Evolutionary conservation across 495 filamentous ascomycete species (phyloP), one percentile per base, ranked within the genome.

Genomic region (Paragyromitra xinjiangensis): DNA sequence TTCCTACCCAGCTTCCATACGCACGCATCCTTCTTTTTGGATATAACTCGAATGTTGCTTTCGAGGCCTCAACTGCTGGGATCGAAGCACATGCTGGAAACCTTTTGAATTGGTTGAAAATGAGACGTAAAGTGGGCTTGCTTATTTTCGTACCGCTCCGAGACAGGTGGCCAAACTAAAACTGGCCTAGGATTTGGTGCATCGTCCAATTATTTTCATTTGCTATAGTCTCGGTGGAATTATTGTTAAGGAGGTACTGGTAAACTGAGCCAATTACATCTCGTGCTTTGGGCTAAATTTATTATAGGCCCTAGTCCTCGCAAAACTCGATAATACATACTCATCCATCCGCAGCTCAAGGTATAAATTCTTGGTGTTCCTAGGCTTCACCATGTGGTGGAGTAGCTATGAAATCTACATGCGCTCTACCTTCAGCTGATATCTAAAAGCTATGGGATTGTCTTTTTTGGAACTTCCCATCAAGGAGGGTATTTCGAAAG

Each of bases 381-480:
- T 34, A 34, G 29, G n/a, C 4, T 0, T 42, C 12, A 19, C 12
- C 39, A 42, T n/a, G 34, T 6, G 6, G n/a, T 0, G 14, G 51
- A 8, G 37, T 6, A 37, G 14, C 14, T 5, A 40, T n/a, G 6
- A 9, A 19, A n/a, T 6, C 59, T 29, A 8, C 7, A 19, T 55
- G 2, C n/a, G 48, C 5, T 19, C n/a, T 51, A 59, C 11, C 19
- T 64, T 44, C 4, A 64, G 8, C 39, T 64, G 1, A 64, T 29
- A 26, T 6, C 6, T 34, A 64, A 37, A 26, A 59, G 40, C 8
- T 64, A 48, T 64, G 62, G 62, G n/a, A 64, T 48, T 48, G 62
- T 48, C 9, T 64, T 64, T 45, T 64, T 64, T 45, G 62, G 62
- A 24, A 64, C 62, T 0, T 40, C 62, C 1, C 62, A 64, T 24